Evolutionary conservation across 306 rosid genomes (phyloP), one percentile per base, ranked within the genome.

Genomic region (Urtica urens): DNA sequence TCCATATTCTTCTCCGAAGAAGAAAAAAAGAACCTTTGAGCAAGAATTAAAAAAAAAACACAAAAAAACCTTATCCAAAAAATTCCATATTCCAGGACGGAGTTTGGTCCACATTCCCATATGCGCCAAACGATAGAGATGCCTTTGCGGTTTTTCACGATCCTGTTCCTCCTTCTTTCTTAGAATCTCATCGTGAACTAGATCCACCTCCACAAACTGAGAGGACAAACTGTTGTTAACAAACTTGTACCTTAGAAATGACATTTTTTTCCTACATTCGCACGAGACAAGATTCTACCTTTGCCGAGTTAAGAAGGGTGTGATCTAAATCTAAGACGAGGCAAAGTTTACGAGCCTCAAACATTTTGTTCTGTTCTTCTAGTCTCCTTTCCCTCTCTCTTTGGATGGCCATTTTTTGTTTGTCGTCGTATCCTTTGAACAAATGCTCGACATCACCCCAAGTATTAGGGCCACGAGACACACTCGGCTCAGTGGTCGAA

Each of bases 71-170:
- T 82, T 85, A 69, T 92, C 99, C 77, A 92, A 68, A 73, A 92
- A 92, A 42, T 77, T 85, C 99, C 99, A 92, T 65, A 92, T 66
- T 43, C 99, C 99, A 5, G 99, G 99, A 33, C 99, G 78, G 57
- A 92, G 73, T 79, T 92, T 92, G 57, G 99, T 92, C 99, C 99
- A 92, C 99, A 92, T 92, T 77, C 93, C 99, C 99, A 92, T 73
- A 70, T 85, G 99, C 52, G 90, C 75, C 58, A 92, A 85, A 51
- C 96, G 93, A 53, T 81, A 92, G 64, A 92, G 92, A 57, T 85
- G 94, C 59, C 96, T 77, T 2, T 69, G 76, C n/a, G 74, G 49
- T 60, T 73, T 78, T 64, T 82, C 90, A 49, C 87, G 93, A 63
- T 92, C 96, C 28, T 73, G 78, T 58, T 92, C 78, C 77, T 85